Conservation (phyloP, 2,329 filamentous ascomycete genomes). For the Colletotrichum ledebouriae region DNA sequence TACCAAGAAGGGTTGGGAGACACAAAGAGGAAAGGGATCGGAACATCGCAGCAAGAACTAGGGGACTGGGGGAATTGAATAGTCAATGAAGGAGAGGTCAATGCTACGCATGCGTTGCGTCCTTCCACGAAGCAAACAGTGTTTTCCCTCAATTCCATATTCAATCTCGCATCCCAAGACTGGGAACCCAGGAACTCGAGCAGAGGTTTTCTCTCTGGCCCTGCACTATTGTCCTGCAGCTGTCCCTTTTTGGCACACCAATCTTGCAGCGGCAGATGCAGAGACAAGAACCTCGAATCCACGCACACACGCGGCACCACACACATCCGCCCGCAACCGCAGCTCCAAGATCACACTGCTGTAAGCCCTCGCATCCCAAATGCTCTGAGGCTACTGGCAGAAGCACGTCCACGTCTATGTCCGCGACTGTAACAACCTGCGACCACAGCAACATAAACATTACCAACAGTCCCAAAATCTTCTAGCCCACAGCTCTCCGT, state of each 20-base stretch:
- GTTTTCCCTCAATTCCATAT: background rate
- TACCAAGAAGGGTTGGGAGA: background rate
- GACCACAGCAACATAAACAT: background rate
- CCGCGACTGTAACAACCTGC: background rate
- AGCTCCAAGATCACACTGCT: slow-evolving; percentile 6
- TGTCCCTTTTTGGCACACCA: slow-evolving; percentile 19
- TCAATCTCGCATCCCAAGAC: background rate
- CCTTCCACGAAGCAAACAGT: background rate
- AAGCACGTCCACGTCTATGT: background rate
- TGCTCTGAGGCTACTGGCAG: background rate
- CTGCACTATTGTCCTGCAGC: background rate
- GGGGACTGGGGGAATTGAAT: background rate
- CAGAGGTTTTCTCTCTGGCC: background rate
- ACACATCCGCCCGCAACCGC: background rate
- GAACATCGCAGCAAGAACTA: slow-evolving; percentile 5
- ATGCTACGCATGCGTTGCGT: slow-evolving; percentile 18
- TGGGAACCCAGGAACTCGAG: background rate
- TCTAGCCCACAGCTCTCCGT: too few relatives aligned
- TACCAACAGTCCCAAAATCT: background rate
- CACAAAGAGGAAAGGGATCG: background rate
- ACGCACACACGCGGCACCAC: background rate
- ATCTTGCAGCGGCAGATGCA: slow-evolving; percentile 39
- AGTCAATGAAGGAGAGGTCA: slow-evolving; percentile 29
- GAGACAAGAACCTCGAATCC: slow-evolving; percentile 18
- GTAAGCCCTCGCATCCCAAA: background rate